These are phyloP conservation scores for Saturnispora besseyi DNA, from an alignment of 805 yeast genomes.

Conservation along the genomic window DNA sequence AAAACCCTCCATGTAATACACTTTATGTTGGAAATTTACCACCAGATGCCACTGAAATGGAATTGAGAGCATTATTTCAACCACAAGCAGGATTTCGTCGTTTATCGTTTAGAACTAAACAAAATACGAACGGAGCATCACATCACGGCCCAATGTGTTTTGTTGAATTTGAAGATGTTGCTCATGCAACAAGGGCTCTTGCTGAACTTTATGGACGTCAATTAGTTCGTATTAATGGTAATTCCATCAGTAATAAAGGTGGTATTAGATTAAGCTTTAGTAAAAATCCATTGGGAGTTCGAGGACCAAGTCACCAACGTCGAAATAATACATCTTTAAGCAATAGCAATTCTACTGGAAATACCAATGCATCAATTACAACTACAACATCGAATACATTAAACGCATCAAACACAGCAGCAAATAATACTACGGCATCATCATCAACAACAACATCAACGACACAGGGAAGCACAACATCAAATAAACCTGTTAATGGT, in stretches of 20 bases:
- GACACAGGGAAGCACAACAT: neutral
- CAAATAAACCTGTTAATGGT: neutral
- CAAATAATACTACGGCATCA: neutral
- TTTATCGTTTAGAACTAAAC: slow-evolving; percentile 80
- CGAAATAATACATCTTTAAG: slow-evolving; percentile 14
- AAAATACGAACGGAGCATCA: slow-evolving; percentile 26
- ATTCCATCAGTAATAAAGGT: slow-evolving; percentile 46
- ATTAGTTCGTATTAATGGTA: slow-evolving; percentile 66
- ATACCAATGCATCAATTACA: neutral
- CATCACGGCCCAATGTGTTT: slow-evolving; percentile 98
- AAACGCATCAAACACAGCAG: too few species aligned
- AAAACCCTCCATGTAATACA: slow-evolving; percentile 97
- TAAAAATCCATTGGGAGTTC: slow-evolving; percentile 93
- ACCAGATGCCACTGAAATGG: slow-evolving; percentile 93
- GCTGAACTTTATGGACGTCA: slow-evolving; percentile 92
- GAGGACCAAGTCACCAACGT: slow-evolving; percentile 45
- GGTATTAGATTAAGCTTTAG: slow-evolving; percentile 92
- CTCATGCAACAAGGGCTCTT: slow-evolving; percentile 84
- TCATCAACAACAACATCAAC: slow-evolving; percentile 5
- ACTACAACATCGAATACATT: neutral
- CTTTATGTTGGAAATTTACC: slow-evolving; percentile 95
- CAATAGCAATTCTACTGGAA: neutral
- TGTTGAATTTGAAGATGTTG: slow-evolving; percentile 96
- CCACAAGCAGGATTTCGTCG: slow-evolving; percentile 90
- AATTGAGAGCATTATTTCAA: slow-evolving; percentile 76